Base-by-base conservation (phyloP, 352 stramenopile species). In the Globisporangium megalacanthum region DNA sequence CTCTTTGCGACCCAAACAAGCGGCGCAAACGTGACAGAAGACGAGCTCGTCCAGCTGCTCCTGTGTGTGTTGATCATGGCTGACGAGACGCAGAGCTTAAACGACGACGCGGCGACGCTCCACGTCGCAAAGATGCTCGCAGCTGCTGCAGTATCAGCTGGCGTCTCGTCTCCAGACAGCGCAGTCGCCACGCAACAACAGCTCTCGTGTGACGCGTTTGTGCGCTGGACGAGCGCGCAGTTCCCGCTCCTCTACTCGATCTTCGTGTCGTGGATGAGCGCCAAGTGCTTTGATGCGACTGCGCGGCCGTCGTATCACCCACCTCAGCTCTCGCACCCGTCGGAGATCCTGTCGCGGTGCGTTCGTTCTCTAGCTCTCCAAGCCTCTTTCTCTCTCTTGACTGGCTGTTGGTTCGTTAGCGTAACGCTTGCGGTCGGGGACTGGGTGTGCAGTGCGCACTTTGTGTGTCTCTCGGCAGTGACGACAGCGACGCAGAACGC, bases 221-320 rank as follows among this genome's bases (percentile, higher is more conserved):
- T 88, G 6, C 70, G 70, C 11, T 94, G 81, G 80, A 62, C 66
- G 42, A 75, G 57, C 55, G 52, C 66, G 3, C 73, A 90, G n/a
- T 80, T 78, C 29, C 85, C 85, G 20, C 70, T 94, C 45, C 50
- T 94, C 19, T 87, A 90, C 62, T 84, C 81, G 6, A 56, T 92
- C 36, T 89, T 94, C 31, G 73, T 78, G 39, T 82, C 79, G 62
- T 94, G 83, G 80, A 74, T 94, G 62, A 63, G 67, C 14, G 63
- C 45, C 41, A 78, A 79, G 39, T 71, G 73, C 60, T 86, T 93
- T 39, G 73, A 60, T 0, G 58, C 66, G 3, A 58, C 88, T 44
- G 70, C 73, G 15, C 78, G 71, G 17, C 65, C 65, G 13, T 81
- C 80, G 13, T 93, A 86, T 64, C 66, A 64, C 20, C 15, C 70